These are phyloP conservation scores for Penicillium daleae DNA, from an alignment of 495 filamentous ascomycete genomes.

Conservation along the genomic window DNA sequence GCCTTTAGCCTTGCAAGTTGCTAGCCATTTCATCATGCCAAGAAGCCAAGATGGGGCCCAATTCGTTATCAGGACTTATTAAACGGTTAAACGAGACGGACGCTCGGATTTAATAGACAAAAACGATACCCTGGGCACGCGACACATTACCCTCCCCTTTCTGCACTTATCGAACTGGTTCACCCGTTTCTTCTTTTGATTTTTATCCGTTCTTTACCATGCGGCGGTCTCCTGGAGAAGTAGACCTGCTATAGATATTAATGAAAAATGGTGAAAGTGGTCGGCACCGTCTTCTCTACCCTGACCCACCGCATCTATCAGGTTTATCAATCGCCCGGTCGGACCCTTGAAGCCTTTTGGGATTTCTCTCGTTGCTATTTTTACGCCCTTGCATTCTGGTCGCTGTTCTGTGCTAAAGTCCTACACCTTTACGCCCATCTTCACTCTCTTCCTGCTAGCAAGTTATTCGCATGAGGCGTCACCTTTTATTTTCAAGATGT, in stretches of 20 bases:
- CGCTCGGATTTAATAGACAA: constrained; percentile 3
- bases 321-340: constrained; percentile 25
- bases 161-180: background rate
- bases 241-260: background rate
- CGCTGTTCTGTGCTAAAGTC: constrained; percentile 39
- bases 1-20: constrained; percentile 8
- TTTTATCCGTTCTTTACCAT: background rate
- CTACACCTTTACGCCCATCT: constrained; percentile 45
- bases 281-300: background rate
- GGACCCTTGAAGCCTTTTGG: constrained; percentile 36
- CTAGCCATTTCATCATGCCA: background rate
- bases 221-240: background rate
- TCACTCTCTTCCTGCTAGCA: constrained; percentile 35
- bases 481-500: constrained; percentile 51
- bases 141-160: background rate
- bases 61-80: constrained; percentile 1
- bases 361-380: constrained; percentile 42
- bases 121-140: constrained; percentile 8
- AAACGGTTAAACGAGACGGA: background rate
- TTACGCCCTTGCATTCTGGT: constrained; percentile 40
- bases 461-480: constrained; percentile 39
- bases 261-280: constrained; percentile 1
- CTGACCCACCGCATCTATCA: constrained; percentile 17
- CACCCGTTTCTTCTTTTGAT: background rate
- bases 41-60: constrained; percentile 1